Conservation (phyloP, 2,329 filamentous ascomycete species). For the Chaetomiaceae sp. region DNA sequence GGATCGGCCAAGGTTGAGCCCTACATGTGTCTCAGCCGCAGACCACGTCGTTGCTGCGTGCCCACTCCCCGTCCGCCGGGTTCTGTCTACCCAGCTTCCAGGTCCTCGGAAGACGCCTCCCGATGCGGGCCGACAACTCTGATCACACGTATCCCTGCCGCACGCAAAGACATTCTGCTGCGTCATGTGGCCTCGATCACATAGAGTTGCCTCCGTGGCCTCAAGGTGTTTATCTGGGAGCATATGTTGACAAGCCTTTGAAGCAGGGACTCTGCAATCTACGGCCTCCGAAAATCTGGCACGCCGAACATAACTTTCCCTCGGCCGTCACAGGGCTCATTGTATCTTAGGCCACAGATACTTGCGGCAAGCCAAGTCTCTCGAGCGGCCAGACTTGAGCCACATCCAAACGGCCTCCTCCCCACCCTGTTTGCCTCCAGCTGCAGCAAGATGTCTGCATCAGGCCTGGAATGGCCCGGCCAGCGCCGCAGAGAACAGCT, state of each 20-base stretch:
- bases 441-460: slow-evolving; percentile 11
- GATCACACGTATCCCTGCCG: not conserved
- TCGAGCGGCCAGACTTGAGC: not conserved
- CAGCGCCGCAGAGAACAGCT: slow-evolving; percentile 1
- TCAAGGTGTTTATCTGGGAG: too few relatives aligned
- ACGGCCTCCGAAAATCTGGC: not conserved
- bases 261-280: not conserved
- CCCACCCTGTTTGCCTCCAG: slow-evolving; percentile 6
- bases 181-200: not conserved
- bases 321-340: not conserved
- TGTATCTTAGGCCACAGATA: not conserved
- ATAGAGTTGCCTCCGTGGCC: not conserved
- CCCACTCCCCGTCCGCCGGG: not conserved
- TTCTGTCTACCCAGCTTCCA: not conserved
- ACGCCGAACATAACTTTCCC: not conserved
- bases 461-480: not conserved
- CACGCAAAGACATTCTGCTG: not conserved
- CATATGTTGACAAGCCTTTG: too few relatives aligned
- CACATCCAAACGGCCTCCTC: not conserved
- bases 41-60: not conserved
- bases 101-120: slow-evolving; percentile 1
- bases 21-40: slow-evolving; percentile 6
- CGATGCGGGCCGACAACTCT: slow-evolving; percentile 10
- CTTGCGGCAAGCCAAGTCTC: not conserved
- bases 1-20: not conserved